These are phyloP conservation scores for Kodamaea hsintzibuensis DNA, from an alignment of 805 yeast species.

Conservation along the genomic window DNA sequence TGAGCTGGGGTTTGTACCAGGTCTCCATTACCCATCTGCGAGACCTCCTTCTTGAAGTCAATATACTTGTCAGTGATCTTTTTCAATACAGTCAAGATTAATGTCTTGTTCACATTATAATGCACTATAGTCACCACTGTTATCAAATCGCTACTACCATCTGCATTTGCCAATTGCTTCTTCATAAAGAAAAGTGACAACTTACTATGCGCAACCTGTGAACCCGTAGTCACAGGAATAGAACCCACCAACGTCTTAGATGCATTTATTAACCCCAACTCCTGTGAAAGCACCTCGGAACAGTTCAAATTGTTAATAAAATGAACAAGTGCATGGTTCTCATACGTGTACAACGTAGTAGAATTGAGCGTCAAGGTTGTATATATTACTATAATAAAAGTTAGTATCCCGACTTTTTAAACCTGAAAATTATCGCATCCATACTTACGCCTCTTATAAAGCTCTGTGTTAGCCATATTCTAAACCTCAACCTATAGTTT, in stretches of 20 bases:
- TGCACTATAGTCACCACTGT: slow-evolving; percentile 53
- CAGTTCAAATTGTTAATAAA: slow-evolving; percentile 48
- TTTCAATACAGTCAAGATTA: slow-evolving; percentile 49
- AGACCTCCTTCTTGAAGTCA: slow-evolving; percentile 35
- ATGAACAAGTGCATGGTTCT: slow-evolving; percentile 45
- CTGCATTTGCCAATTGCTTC: slow-evolving; percentile 38
- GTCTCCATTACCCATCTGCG: slow-evolving; percentile 12
- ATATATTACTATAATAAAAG: slow-evolving; percentile 37
- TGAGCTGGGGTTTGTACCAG: slow-evolving; percentile 7
- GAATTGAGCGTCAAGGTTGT: slow-evolving; percentile 55
- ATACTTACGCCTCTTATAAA: slow-evolving; percentile 27
- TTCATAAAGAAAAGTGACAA: slow-evolving; percentile 51
- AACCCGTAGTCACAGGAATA: slow-evolving; percentile 28
- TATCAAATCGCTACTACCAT: slow-evolving; percentile 49
- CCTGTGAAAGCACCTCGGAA: slow-evolving; percentile 54
- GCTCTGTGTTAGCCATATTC: slow-evolving; percentile 19
- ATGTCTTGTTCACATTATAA: slow-evolving; percentile 43
- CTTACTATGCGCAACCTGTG: slow-evolving; percentile 27
- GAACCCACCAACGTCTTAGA: slow-evolving; percentile 44
- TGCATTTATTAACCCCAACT: slow-evolving; percentile 54
- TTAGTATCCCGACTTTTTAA: slow-evolving; percentile 4
- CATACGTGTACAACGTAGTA: slow-evolving; percentile 59
- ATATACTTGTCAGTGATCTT: slow-evolving; percentile 52
- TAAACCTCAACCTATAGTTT: too few species aligned
- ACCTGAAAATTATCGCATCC: neutral